These are phyloP conservation scores for Calonectria hongkongensis DNA, from an alignment of 2,329 filamentous ascomycete genomes.

Conservation along the genomic window DNA sequence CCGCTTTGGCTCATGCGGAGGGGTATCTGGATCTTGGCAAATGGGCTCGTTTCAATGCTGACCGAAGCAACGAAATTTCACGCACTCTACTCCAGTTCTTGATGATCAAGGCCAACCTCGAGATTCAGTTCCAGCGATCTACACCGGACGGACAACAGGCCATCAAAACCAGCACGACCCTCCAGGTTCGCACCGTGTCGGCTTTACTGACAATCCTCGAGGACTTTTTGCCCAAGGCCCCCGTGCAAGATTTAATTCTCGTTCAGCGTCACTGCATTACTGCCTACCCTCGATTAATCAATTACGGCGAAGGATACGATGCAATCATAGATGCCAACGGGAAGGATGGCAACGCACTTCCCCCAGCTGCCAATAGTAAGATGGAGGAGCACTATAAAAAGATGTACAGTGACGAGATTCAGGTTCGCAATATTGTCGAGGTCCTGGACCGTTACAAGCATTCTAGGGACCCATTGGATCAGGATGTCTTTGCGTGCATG, in stretches of 20 bases:
- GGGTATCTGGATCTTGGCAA: constrained; percentile 86
- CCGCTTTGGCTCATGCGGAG: constrained; percentile 88
- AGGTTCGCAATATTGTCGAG: constrained; percentile 89
- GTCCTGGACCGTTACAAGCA: constrained; percentile 91
- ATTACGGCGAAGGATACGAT: constrained; percentile 94
- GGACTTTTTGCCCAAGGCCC: constrained; percentile 77
- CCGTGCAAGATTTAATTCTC: constrained; percentile 81
- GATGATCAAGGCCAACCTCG: constrained; percentile 87
- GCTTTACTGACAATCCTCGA: constrained; percentile 87
- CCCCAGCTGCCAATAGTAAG: constrained; percentile 85
- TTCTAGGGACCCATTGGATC: constrained; percentile 87
- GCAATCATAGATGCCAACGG: constrained; percentile 93
- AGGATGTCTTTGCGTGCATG: constrained; percentile 98
- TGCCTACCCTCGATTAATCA: constrained; percentile 94
- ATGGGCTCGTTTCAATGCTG: constrained; percentile 85
- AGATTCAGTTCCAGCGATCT: constrained; percentile 81
- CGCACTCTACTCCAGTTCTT: constrained; percentile 86
- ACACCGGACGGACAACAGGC: constrained; percentile 76
- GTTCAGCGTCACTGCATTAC: constrained; percentile 93
- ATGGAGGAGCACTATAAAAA: constrained; percentile 99
- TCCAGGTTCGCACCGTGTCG: constrained; percentile 90
- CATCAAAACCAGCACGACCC: constrained; percentile 79
- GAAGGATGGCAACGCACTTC: constrained; percentile 86
- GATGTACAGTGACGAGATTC: constrained; percentile 95
- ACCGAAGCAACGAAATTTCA: constrained; percentile 80